Evolutionary conservation across 805 yeast genomes (phyloP).

Genomic region (Hanseniaspora occidentalis): DNA sequence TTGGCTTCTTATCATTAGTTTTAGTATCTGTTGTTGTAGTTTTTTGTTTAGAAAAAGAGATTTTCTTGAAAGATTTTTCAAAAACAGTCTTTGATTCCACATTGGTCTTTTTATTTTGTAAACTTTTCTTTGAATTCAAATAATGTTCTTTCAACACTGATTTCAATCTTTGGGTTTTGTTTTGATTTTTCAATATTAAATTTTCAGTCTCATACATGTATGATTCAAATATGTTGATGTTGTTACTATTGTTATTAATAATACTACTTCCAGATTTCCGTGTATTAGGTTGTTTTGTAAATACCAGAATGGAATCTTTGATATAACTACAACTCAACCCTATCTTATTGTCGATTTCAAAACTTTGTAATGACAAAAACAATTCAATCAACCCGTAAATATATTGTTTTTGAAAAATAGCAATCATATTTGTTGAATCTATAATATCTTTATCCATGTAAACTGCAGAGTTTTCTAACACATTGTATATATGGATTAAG

Average conservation of each 20-base stretch:
- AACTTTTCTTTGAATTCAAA: not conserved
- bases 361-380: conserved; percentile 1
- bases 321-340: not conserved
- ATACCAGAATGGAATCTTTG: not conserved
- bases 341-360: conserved; percentile 1
- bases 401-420: not conserved
- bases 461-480: not conserved
- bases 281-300: no score
- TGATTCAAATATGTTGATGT: not conserved
- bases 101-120: not conserved
- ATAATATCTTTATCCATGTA: no score
- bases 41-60: no score
- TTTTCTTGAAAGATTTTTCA: no score
- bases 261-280: no score
- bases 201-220: not conserved
- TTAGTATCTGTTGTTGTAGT: no score
- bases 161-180: not conserved
- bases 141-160: not conserved
- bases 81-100: no score
- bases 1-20: no score
- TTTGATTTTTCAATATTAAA: not conserved
- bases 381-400: not conserved
- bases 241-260: no score
- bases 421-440: no score
- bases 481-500: not conserved